Evolutionary conservation across 2,329 filamentous ascomycete genomes (phyloP).

Genomic region (Tricladium varicosporioides): DNA sequence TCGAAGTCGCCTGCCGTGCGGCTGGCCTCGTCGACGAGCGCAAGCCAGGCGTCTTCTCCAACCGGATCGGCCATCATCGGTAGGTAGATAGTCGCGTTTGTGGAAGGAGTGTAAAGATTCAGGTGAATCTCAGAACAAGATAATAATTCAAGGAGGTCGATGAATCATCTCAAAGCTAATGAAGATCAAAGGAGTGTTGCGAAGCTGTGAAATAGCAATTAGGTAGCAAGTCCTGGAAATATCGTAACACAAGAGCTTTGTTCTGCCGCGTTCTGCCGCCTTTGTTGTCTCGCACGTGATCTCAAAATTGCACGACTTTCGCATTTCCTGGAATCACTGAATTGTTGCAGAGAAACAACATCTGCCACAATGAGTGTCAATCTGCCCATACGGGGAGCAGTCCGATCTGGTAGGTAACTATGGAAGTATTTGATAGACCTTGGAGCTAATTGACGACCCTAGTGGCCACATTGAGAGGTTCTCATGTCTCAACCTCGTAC

Average conservation of each 20-base stretch:
- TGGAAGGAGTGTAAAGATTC: neutral
- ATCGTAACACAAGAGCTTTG: neutral
- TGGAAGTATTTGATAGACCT: slow-evolving; percentile 11
- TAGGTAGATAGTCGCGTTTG: neutral
- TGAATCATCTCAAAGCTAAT: slow-evolving; percentile 16
- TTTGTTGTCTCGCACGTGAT: slow-evolving; percentile 1
- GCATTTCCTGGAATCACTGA: neutral
- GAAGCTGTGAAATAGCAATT: neutral
- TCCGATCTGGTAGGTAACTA: slow-evolving; percentile 53
- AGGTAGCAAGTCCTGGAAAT: neutral
- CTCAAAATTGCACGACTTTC: neutral
- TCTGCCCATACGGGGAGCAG: slow-evolving; percentile 60
- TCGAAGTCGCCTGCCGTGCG: slow-evolving; percentile 60
- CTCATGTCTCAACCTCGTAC: slow-evolving; percentile 40
- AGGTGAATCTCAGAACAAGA: neutral
- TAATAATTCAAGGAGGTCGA: neutral
- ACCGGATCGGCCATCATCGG: slow-evolving; percentile 48
- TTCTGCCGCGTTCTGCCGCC: neutral
- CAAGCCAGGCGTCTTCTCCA: slow-evolving; percentile 75
- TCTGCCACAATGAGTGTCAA: slow-evolving; percentile 58
- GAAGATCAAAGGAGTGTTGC: slow-evolving; percentile 2
- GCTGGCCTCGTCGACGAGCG: slow-evolving; percentile 72
- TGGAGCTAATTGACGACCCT: slow-evolving; percentile 22
- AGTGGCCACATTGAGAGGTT: slow-evolving; percentile 30
- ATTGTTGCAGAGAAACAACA: slow-evolving; percentile 5